phyloP scores from a whole-genome alignment of 2,329 filamentous ascomycete genomes.

The Fusarium hainanense region DNA sequence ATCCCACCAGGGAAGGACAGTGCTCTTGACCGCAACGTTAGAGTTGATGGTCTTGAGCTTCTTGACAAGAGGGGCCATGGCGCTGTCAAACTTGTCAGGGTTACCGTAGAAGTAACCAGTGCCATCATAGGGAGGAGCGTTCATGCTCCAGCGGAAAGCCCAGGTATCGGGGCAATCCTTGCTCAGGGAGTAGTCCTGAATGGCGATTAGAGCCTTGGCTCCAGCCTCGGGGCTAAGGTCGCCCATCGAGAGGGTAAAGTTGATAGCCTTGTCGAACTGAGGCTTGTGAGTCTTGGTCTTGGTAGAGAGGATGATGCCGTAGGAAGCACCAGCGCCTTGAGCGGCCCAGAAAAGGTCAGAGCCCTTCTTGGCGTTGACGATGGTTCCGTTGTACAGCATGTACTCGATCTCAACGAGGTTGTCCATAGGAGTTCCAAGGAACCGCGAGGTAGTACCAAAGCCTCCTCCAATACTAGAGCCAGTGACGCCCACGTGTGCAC shows the following conservation, averaged over 20 bases:
- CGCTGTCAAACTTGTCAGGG: constrained; percentile 33
- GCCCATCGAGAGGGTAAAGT: constrained; percentile 39
- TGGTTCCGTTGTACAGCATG: constrained; percentile 44
- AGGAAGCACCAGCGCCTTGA: constrained; percentile 39
- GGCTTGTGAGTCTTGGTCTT: constrained; percentile 43
- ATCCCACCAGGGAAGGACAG: constrained; percentile 40
- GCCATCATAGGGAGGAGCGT: constrained; percentile 24
- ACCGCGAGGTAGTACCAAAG: constrained; percentile 35
- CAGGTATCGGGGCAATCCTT: constrained; percentile 35
- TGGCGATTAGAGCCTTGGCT: constrained; percentile 37
- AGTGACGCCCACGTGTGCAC: constrained; percentile 38
- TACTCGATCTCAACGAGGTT: constrained; percentile 39
- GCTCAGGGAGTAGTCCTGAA: constrained; percentile 36
- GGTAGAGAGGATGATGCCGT: constrained; percentile 40
- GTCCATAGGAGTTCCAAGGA: constrained; percentile 38
- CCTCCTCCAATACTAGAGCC: constrained; percentile 43
- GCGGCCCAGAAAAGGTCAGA: constrained; percentile 43
- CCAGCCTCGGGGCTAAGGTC: constrained; percentile 19
- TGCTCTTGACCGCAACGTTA: constrained; percentile 23
- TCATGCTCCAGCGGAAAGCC: constrained; percentile 40
- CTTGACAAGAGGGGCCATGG: constrained; percentile 26
- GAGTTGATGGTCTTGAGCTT: constrained; percentile 28
- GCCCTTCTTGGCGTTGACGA: constrained; percentile 36
- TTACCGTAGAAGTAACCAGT: constrained; percentile 45
- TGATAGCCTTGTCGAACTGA: constrained; percentile 34